phyloP scores from a whole-genome alignment of 164 flowering plant genomes.

The Magnolia officinalis region DNA sequence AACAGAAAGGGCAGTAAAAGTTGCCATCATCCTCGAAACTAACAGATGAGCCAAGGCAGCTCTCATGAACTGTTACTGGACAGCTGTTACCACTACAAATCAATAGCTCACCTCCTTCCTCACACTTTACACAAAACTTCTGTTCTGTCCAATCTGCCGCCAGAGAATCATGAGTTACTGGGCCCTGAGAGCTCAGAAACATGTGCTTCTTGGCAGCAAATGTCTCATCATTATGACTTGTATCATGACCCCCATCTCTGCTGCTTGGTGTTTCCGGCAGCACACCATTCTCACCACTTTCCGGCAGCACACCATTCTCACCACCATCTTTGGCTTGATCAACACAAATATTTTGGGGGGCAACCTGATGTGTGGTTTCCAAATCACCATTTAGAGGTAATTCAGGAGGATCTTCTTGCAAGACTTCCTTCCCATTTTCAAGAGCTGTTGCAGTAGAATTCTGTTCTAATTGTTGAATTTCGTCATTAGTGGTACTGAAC shows the following conservation, averaged over 20 bases:
- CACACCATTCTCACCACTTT: background rate
- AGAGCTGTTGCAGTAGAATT: background rate
- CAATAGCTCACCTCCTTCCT: slow-evolving; percentile 46
- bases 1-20: slow-evolving; percentile 74
- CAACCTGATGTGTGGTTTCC: background rate
- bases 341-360: slow-evolving; percentile 6
- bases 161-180: slow-evolving; percentile 23
- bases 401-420: slow-evolving; percentile 4
- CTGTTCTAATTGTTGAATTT: background rate
- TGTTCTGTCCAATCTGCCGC: slow-evolving; percentile 26
- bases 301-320: background rate
- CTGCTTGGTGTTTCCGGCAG: slow-evolving; percentile 26
- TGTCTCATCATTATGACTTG: slow-evolving; percentile 15
- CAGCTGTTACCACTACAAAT: slow-evolving; percentile 44
- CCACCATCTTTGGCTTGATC: slow-evolving; percentile 4
- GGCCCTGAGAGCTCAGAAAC: slow-evolving; percentile 39
- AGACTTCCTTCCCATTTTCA: slow-evolving; percentile 10
- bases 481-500: slow-evolving; percentile 4
- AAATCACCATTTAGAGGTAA: background rate
- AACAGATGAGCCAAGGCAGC: slow-evolving; percentile 45
- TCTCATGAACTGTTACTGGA: slow-evolving; percentile 50
- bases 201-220: slow-evolving; percentile 24
- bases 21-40: slow-evolving; percentile 38
- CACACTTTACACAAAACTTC: slow-evolving; percentile 54
- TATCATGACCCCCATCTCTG: slow-evolving; percentile 22